Evolutionary conservation across 371 early-diverging fungal genomes (phyloP), one percentile per base, ranked within the genome.

Genomic region (Lichtheimia ornata): DNA sequence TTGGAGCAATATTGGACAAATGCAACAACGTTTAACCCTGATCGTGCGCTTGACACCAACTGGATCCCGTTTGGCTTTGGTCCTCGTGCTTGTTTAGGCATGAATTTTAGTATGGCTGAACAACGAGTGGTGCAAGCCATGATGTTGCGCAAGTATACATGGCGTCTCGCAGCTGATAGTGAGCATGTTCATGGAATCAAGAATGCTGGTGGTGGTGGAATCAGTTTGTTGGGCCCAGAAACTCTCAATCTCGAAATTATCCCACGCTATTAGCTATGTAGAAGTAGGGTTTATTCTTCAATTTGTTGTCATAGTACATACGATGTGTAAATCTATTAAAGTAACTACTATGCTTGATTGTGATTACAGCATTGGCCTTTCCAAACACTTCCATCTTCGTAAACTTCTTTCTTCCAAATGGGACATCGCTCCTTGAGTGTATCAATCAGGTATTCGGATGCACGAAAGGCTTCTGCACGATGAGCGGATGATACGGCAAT

Each of bases 401-500:
- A 90, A 3, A 90, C 72, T 70, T 96, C 97, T 67, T 88, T 89
- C 69, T 96, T 96, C 95, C 95, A 96, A 44, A 96, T 91, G 2
- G 95, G 95, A 50, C 91, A 89, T 12, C 83, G 72, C 3, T 72
- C 85, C 67, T 96, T 96, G 14, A 96, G 79, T 50, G 87, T 83
- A 63, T 96, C 92, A 60, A 96, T 92, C 50, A 94, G 71, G 79
- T 84, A 94, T 49, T 84, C 84, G 0, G 88, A 84, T 0, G 95
- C 90, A 27, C 84, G 82, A 28, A 95, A 68, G 0, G 90, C 90
- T 52, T 90, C 93, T 15, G 73, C 74, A 15, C 97, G 78, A 65
- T 95, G 95, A 1, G 86, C 87, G 3, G 90, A 87, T 1, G 91
- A 89, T 9, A 86, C 88, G 0, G 91, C 93, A 24, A 95, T 85